Evolutionary conservation across 176 grass and related monocot species (phyloP), one percentile per base, ranked within the genome.

Genomic region (Bonia amplexicaulis): DNA sequence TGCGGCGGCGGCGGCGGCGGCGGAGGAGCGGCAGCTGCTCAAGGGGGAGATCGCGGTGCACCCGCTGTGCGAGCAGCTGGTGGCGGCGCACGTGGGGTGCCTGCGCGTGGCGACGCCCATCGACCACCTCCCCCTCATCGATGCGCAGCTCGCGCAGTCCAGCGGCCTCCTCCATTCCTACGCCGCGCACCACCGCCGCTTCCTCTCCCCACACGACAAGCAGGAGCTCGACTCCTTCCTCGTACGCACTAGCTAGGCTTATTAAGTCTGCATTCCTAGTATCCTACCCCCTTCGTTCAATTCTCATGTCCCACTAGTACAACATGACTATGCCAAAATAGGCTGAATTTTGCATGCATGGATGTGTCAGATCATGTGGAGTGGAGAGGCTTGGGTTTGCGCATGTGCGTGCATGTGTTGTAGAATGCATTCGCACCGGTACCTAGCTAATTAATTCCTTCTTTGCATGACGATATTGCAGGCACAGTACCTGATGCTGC

Each of bases 41-140:
- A 99, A 99, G 88, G 88, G 88, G 69, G 97, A 99, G 87, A 96
- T 99, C 71, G 90, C 92, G 86, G 93, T 99, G 90, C 97, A 99
- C 84, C 93, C 93, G 40, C 86, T 99, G 29, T 99, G 97, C 81
- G 97, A 99, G 90, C 97, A 99, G 92, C 81, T 99, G 27, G 88
- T 94, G 71, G 51, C 87, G 35, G 93, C 97, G 60, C 97, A 99
- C 90, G 93, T 99, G 11, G 93, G 93, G 0, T 99, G 97, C 89
- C 91, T 99, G 23, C 97, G 93, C 73, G 97, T 99, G 26, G 97
- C 97, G 8, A 99, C 97, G 68, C 93, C 97, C 41, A 99, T 99
- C 81, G 90, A 99, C 75, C 93, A 99, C 87, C 92, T 99, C 39
- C 93, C 96, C 5, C 87, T 99, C 48, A 94, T 99, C 88, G 97